A percentile compares a stretch with the other conserved stretches of the same genome.
Evolutionary conservation across 2,329 filamentous ascomycete species (phyloP).

Genomic region (Colletotrichum higginsianum): DNA sequence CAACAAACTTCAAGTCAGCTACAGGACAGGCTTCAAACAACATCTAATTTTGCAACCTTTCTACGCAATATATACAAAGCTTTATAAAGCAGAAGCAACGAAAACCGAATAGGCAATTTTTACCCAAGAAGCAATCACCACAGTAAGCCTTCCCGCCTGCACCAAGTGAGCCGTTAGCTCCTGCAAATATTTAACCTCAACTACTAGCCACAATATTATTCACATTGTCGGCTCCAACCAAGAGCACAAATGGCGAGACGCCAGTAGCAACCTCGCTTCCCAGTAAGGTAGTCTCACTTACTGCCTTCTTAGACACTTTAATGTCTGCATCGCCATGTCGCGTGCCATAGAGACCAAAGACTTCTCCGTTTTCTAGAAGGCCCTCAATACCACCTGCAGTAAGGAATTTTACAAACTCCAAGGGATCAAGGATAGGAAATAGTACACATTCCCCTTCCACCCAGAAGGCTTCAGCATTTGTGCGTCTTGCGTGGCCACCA

Average conservation of each 20-base stretch:
- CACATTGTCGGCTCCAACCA: conserved; percentile 51
- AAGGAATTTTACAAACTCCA: conserved; percentile 50
- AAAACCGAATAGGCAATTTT: conserved; percentile 53
- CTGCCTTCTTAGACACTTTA: conserved; percentile 51
- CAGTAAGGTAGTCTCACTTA: conserved; percentile 41
- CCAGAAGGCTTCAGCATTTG: conserved; percentile 54
- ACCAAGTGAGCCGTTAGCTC: conserved; percentile 46
- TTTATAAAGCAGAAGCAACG: conserved; percentile 45
- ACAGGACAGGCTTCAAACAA: conserved; percentile 47
- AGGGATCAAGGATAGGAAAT: conserved; percentile 50
- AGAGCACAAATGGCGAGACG: conserved; percentile 46
- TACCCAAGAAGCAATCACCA: conserved; percentile 47
- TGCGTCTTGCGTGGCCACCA: conserved; percentile 52
- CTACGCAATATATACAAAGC: conserved; percentile 49
- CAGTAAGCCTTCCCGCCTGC: conserved; percentile 52
- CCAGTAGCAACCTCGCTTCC: conserved; percentile 33
- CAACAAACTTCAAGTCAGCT: conserved; percentile 47
- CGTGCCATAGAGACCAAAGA: conserved; percentile 50
- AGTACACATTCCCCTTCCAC: conserved; percentile 53
- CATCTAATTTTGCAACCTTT: conserved; percentile 55
- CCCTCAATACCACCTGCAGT: conserved; percentile 46
- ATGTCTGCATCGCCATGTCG: conserved; percentile 50
- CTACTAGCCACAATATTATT: conserved; percentile 44
- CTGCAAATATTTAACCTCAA: conserved; percentile 52
- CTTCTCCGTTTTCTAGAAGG: conserved; percentile 53